Base-by-base conservation (phyloP, 495 filamentous ascomycete genomes). In the Collariella sp. region DNA sequence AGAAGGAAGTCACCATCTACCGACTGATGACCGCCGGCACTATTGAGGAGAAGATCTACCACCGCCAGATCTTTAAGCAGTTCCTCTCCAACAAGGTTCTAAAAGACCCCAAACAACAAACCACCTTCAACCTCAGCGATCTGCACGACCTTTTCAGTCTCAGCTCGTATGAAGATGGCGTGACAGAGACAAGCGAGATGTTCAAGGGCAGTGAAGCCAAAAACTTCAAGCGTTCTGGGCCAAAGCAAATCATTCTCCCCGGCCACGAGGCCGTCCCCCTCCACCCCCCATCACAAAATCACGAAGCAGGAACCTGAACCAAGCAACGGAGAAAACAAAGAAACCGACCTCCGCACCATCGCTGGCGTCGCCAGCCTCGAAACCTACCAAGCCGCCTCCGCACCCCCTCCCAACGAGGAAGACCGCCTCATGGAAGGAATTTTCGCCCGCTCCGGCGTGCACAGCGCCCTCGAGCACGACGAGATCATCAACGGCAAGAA, bases 41-140 rank as follows among this genome's bases (percentile, higher is more conserved):
- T 0, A 97, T 98, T 31, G 93, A 98, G 63, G 93, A 98, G 70
- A 97, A 97, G 76, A 96, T 98, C 38, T 97, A 96, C 54, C 93
- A 97, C 66, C 86, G 93, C 5, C 93, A 98, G 67, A 88, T 98
- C 46, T 97, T 90, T 72, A 98, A 98, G 68, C 90, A 95, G 59
- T 95, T 95, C 62, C 73, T 98, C 29, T 87, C 87, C 7, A 91
- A 95, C 70, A 98, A 98, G 65, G 90, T 98, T 11, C 67, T 96
- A 52, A 87, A 83, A 65, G 90, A 97, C 57, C 89, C 93, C 0
- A 95, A 91, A 59, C 88, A 95, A 62, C 82, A 84, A 15, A 85
- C 89, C 50, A 86, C 82, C 0, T 95, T 97, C 66, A 84, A 91
- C 35, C 70, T 91, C 52, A 83, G 82, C 42, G 90, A 96, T 64